Evolutionary conservation across 202 grass and related monocot genomes (phyloP).

Genomic region (Brachypodium distachyon): DNA sequence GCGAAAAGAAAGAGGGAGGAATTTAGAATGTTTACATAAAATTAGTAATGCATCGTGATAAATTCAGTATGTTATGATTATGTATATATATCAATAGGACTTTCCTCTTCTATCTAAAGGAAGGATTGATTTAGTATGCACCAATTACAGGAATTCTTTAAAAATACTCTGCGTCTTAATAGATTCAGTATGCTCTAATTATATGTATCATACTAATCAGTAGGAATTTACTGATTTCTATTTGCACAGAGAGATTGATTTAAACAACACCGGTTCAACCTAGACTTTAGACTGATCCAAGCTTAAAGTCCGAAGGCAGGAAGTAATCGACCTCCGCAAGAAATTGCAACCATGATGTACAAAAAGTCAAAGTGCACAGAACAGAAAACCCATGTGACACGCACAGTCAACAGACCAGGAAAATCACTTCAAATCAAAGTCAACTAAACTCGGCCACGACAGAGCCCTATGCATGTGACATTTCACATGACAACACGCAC

Average conservation of each 20-base stretch:
- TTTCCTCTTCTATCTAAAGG: not conserved
- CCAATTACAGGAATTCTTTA: too few relatives aligned
- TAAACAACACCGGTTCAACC: too few relatives aligned
- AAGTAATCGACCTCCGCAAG: not conserved
- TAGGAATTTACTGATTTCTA: not conserved
- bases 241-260: not conserved
- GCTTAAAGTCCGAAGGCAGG: not conserved
- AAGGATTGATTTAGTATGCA: not conserved
- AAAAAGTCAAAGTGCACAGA: not conserved
- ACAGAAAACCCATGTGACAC: not conserved
- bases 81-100: not conserved
- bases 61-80: not conserved
- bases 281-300: not conserved
- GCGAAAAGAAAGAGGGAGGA: not conserved
- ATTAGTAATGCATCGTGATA: not conserved
- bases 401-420: not conserved
- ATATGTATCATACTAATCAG: too few relatives aligned
- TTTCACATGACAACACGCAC: not conserved
- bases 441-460: not conserved
- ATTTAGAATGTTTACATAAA: not conserved
- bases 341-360: not conserved
- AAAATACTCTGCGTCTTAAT: too few relatives aligned
- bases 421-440: not conserved
- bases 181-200: too few relatives aligned
- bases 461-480: not conserved